Base-by-base conservation (phyloP, 306 rosid species). In the Cyclanthera cordifolia region DNA sequence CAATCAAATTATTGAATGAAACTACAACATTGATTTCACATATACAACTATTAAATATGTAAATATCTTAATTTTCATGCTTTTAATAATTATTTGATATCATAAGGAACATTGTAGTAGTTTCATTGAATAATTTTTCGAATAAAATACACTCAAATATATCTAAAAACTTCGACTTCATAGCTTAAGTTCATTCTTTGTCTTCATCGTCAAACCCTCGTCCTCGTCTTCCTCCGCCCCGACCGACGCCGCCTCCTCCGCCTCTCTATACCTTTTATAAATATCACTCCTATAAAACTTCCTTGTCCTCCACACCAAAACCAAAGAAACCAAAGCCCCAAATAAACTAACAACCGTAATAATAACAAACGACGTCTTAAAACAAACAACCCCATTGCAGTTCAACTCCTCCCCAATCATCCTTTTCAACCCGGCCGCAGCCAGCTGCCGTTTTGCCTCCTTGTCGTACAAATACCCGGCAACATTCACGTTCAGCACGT, bases 231-330 rank as follows among this genome's bases (percentile, higher is more conserved):
- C 49, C 49, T 15, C 49, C n/a, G 49, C 34, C 8, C 0, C 16
- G 0, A 0, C n/a, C 19, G 19, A 10, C 39, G 19, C 39, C 39
- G 10, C 60, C 17, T 54, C 60, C 60, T 54, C 60, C 5, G 21
- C 74, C 43, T 77, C 84, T 69, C 74, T 37, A 25, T 77, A 82
- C 74, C 74, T 82, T 72, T 64, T 74, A 69, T 82, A 82, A 50
- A 82, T 79, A n/a, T 82, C 86, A 69, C 86, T 79, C 70, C 45
- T 52, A 70, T 82, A 82, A 27, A 82, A 82, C 69, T 79, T 78
- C n/a, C 64, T 76, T 0, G 97, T 88, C 66, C 97, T 83, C 2
- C 39, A 8, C 46, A 82, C 86, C 49, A 82, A 46, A 69, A 74
- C 16, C 6, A 82, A 10, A 8, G 86, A 82, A 27, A 79, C 74